Conservation (phyloP, 768 basidiomycete genomes). For the Pleurotus platypus region DNA sequence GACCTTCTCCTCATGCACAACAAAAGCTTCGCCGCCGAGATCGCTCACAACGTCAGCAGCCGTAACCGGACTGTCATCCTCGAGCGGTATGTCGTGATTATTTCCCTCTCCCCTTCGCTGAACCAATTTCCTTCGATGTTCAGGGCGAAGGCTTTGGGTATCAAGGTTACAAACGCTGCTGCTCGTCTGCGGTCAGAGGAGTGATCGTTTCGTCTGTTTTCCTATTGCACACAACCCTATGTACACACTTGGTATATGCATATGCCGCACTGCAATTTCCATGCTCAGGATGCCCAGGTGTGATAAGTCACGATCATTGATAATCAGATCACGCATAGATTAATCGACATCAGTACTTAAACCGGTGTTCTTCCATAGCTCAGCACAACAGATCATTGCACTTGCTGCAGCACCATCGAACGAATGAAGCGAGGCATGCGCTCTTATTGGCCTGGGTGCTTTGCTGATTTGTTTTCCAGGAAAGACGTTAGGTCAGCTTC, state of each 20-base stretch:
- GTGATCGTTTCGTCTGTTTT: constrained; percentile 41
- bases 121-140: background rate
- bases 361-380: too few species aligned
- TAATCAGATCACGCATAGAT: too few species aligned
- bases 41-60: constrained; percentile 94
- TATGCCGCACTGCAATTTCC: constrained; percentile 38
- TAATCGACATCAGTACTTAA: too few species aligned
- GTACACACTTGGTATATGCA: constrained; percentile 51
- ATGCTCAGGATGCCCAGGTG: constrained; percentile 7
- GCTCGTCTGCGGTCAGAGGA: constrained; percentile 96
- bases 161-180: constrained; percentile 93
- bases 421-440: background rate
- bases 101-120: background rate
- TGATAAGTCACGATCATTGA: background rate
- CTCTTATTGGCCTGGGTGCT: constrained; percentile 15
- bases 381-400: too few species aligned
- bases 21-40: constrained; percentile 92
- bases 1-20: constrained; percentile 98
- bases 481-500: constrained; percentile 64
- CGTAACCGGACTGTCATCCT: constrained; percentile 91
- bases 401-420: background rate
- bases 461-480: constrained; percentile 92
- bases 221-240: constrained; percentile 38
- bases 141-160: constrained; percentile 80
- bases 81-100: constrained; percentile 59